Base-by-base conservation (phyloP, 2,329 filamentous ascomycete species). In the Conoideocrella luteorostrata region DNA sequence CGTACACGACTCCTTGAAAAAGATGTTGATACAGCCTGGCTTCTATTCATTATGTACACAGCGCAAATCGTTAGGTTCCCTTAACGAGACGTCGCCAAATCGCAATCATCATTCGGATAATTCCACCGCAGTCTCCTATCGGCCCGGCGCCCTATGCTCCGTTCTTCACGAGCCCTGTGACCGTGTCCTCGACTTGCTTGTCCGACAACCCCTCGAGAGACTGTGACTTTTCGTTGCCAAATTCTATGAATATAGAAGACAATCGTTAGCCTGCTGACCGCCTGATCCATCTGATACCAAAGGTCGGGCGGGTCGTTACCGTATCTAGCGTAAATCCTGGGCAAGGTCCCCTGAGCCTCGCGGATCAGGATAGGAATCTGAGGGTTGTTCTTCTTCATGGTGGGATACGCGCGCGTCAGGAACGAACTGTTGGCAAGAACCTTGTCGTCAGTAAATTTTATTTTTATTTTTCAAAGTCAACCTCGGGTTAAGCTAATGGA, bases 321-420 rank as follows among this genome's bases (percentile, higher is more conserved):
- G 64, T 94, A 98, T 82, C 93, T 78, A 55, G 91, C 90, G 68
- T 85, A 97, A 51, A 98, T 80, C 66, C 81, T 85, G 52, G 93
- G 91, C 63, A 86, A 72, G 43, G 87, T 88, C 60, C 87, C 88
- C 56, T 80, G 72, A 42, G 91, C 93, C 74, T 97, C 93, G 62
- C 93, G 87, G 60, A 98, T 82, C 74, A 98, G 75, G 68, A 98
- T 97, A 43, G 93, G 93, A 39, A 79, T 90, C 67, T 86, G 74
- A 45, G 93, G 93, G 74, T 98, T 98, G 77, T 91, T 87, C 77
- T 95, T 94, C 82, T 98, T 98, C 91, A 98, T 97, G 48, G 87
- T 93, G 37, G 93, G 93, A 69, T 98, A 98, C 54, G 89, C 83
- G 64, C 88, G 82, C 52, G 84, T 84, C 54, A 98, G 77, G 71